phyloP scores from a whole-genome alignment of 1,284 basidiomycete species.

The Sanguinoderma infundibulare region DNA sequence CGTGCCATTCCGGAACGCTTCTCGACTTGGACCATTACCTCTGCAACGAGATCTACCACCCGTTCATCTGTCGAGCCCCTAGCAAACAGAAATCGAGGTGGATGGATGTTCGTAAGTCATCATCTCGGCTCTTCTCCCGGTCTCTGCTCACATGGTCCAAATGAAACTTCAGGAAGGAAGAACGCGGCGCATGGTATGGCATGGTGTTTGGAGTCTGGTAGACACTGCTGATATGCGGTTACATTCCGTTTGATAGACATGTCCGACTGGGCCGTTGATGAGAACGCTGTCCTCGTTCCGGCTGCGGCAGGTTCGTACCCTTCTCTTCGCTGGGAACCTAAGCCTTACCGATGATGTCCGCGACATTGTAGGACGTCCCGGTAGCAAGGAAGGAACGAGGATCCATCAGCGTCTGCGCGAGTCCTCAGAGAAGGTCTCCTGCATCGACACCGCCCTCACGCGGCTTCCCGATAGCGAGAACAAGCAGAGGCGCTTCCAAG shows the following conservation, averaged over 20 bases:
- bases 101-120: conserved; percentile 16
- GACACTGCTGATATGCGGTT: not conserved
- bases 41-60: conserved; percentile 51
- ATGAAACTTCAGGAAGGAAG: conserved; percentile 15
- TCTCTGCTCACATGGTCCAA: not conserved
- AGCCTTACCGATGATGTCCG: not conserved
- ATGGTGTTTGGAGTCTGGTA: not conserved
- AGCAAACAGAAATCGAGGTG: conserved; percentile 26
- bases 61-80: conserved; percentile 49
- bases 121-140: too few relatives aligned
- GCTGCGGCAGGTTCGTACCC: not conserved
- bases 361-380: not conserved
- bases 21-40: conserved; percentile 50
- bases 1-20: conserved; percentile 51
- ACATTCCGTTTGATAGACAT: not conserved
- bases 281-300: not conserved
- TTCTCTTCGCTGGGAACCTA: too few relatives aligned
- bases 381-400: conserved; percentile 6
- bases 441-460: conserved; percentile 7
- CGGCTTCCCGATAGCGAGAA: not conserved
- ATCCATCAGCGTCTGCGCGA: conserved; percentile 17
- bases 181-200: conserved; percentile 15
- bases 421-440: conserved; percentile 1
- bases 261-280: not conserved
- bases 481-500: not conserved